Evolutionary conservation across 2,329 filamentous ascomycete genomes (phyloP), one percentile per base, ranked within the genome.

Genomic region (Colletotrichum orbiculare): DNA sequence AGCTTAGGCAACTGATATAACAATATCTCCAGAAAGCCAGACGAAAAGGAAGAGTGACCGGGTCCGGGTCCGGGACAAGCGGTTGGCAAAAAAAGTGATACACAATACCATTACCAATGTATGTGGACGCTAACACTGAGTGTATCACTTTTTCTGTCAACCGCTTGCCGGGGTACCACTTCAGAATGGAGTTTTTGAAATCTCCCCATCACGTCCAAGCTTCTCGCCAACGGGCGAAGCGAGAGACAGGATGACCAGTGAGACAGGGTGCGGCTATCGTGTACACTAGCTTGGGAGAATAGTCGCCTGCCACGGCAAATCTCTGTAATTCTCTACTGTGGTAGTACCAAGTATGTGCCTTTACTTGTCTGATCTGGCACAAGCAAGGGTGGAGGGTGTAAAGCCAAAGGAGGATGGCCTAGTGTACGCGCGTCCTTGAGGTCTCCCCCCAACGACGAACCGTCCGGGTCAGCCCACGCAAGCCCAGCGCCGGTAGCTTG

Each of bases 331-430:
- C 56, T 17, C 13, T 25, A 25, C 25, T 25, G 25, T 5, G 25
- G 25, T 25, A 25, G 25, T 25, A 25, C 25, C 25, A 5, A 5
- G 25, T 25, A 25, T 25, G 25, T 25, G 25, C 25, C 4, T 25
- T 25, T 25, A 25, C 25, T 38, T 52, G 68, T 68, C 67, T 69
- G 69, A 69, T 69, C 64, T 61, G 49, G 62, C 56, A 54, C 60
- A 60, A 60, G 67, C 60, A 60, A 60, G 67, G 54, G 59, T 49
- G 54, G 60, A 46, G 49, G 49, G 54, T 42, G 53, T 43, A 55
- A 47, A 15, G 52, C 25, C 25, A 25, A 4, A 25, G 25, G 4
- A 25, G 25, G 25, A 25, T 25, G 58, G 39, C 35, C 59, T 50
- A 67, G 54, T 54, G 64, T 64, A 67, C 64, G 64, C 64, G 64